A percentile compares a stretch with the other conserved stretches of the same genome.
phyloP scores from a whole-genome alignment of 2,329 filamentous ascomycete genomes.

The Hypoxylon sp. region DNA sequence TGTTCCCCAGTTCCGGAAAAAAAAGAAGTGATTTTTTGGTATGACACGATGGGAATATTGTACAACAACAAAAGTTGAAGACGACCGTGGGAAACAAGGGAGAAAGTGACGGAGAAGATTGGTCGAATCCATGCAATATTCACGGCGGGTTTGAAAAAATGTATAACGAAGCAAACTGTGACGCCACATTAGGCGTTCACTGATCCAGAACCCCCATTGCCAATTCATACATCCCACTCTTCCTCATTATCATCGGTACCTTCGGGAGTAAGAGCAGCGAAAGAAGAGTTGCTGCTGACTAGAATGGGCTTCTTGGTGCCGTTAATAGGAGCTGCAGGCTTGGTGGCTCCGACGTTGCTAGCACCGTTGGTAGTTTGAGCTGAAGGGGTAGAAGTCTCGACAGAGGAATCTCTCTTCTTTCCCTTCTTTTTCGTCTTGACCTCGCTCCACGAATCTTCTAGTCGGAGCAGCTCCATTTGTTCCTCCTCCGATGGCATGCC shows the following conservation, averaged over 20 bases:
- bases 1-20: conserved; percentile 30
- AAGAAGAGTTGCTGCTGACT: conserved; percentile 51
- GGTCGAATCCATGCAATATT: conserved; percentile 39
- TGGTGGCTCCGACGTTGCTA: conserved; percentile 35
- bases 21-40: conserved; percentile 29
- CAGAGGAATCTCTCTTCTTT: conserved; percentile 58
- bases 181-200: conserved; percentile 9
- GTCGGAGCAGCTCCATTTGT: conserved; percentile 68
- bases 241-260: conserved; percentile 50
- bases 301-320: conserved; percentile 48
- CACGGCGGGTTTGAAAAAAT: conserved; percentile 32
- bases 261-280: conserved; percentile 51
- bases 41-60: conserved; percentile 37
- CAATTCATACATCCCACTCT: conserved; percentile 53
- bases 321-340: conserved; percentile 42
- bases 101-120: not conserved
- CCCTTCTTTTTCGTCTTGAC: conserved; percentile 61
- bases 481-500: conserved; percentile 71
- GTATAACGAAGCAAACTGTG: conserved; percentile 32
- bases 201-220: conserved; percentile 2
- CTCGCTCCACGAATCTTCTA: conserved; percentile 67
- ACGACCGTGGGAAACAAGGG: conserved; percentile 33
- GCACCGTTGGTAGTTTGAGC: conserved; percentile 37
- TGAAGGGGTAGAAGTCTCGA: conserved; percentile 48
- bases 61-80: conserved; percentile 42